Evolutionary conservation across 345 rosid species (phyloP).

Genomic region (Citrus inodora): DNA sequence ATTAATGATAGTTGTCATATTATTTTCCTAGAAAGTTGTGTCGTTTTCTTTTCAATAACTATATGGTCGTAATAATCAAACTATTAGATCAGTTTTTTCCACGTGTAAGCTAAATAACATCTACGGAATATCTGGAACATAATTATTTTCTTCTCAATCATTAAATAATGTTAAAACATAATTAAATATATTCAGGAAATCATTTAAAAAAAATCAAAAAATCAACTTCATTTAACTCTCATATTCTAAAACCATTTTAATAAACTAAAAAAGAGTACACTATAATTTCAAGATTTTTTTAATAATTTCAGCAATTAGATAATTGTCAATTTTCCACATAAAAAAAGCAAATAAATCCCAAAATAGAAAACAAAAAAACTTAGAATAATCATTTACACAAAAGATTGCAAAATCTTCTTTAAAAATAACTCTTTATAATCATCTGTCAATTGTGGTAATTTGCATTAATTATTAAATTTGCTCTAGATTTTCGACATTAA

Average conservation of each 20-base stretch:
- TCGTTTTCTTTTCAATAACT: too few relatives aligned
- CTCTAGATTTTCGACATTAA: slow-evolving; percentile 29
- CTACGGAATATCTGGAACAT: background rate
- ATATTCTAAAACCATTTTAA: too few relatives aligned
- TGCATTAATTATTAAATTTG: slow-evolving; percentile 20
- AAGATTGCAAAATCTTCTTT: slow-evolving; percentile 22
- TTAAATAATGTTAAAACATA: background rate
- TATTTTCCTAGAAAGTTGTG: background rate
- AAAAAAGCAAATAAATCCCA: background rate
- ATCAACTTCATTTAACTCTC: background rate
- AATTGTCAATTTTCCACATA: background rate
- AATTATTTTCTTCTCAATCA: background rate
- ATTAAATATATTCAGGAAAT: background rate
- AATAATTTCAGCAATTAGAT: background rate
- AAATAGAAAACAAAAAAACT: slow-evolving; percentile 9
- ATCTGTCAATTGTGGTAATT: slow-evolving; percentile 18
- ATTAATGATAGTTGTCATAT: too few relatives aligned
- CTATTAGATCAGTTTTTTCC: background rate
- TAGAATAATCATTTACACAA: background rate
- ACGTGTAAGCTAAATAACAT: too few relatives aligned
- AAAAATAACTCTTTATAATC: slow-evolving; percentile 16
- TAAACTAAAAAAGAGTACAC: too few relatives aligned
- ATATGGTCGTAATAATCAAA: background rate
- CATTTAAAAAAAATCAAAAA: background rate
- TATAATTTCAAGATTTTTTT: background rate